Evolutionary conservation across 768 basidiomycete species (phyloP), one percentile per base, ranked within the genome.

Genomic region (Epithele typhae): DNA sequence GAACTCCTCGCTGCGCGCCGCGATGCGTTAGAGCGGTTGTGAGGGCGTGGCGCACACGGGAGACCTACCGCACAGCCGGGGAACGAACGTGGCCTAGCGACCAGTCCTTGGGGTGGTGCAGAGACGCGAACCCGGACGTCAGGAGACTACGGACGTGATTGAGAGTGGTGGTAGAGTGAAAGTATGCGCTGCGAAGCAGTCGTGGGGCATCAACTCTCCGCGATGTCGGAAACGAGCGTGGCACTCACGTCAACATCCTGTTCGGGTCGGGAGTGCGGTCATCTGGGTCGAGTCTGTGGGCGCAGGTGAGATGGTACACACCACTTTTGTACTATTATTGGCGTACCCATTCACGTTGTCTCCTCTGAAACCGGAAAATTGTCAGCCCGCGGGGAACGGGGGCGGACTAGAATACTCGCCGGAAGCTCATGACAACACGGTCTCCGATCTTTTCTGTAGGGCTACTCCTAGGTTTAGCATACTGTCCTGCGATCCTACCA

Each of bases 401-500:
- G 37, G 23, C 9, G 32, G 3, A 37, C 11, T 17, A n/a, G 22
- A 36, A 27, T n/a, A 64, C 77, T 15, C 46, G 89, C 91, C 91
- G 77, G 65, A 97, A 98, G 63, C 88, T 94, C 41, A 84, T 66
- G 0, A 97, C 86, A 55, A 91, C 79, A 25, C 71, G 76, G 39
- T 82, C 84, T 14, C 79, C 82, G 8, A 94, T 73, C 49, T 75
- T 80, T 64, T 99, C 95, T 11, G 77, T 89, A 10, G 72, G 69
- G 59, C 87, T 93, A 59, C 87, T 90, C 45, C 95, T 76, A 1
- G 95, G 96, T 64, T 95, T 96, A 14, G 94, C 93, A 55, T 95
- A 96, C 63, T 96, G 94, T 0, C 95, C 95, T 1, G 94, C 96
- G 52, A 98, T 97, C 10, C 96, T 80, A 5, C 90, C 90, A 42